Evolutionary conservation across 176 grass and related monocot genomes (phyloP).

Genomic region (Triticum turgidum): DNA sequence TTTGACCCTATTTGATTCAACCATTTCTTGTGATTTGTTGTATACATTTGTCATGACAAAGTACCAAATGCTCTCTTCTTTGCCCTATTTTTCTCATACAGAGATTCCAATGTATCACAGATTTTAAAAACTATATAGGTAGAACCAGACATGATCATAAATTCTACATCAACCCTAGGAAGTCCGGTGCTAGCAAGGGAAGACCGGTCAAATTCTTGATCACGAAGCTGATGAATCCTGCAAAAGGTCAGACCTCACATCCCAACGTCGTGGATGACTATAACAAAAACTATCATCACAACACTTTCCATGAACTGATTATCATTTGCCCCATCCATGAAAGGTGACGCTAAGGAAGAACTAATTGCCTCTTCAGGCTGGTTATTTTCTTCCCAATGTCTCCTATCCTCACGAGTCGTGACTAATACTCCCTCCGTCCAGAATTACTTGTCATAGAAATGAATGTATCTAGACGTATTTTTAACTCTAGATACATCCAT

Average conservation of each 20-base stretch:
- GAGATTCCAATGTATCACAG: background rate
- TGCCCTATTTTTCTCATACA: too few relatives aligned
- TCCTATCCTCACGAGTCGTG: background rate
- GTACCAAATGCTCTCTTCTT: background rate
- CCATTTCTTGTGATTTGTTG: background rate
- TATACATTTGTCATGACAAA: background rate
- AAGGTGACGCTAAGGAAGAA: background rate
- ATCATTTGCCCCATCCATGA: background rate
- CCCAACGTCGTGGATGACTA: background rate
- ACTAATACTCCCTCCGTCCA: background rate
- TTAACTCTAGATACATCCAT: too few relatives aligned
- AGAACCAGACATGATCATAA: background rate
- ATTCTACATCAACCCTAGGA: background rate
- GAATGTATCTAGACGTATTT: too few relatives aligned
- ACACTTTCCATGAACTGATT: background rate
- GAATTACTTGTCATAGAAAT: too few relatives aligned
- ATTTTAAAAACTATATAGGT: background rate
- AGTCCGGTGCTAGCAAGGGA: background rate
- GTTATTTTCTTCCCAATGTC: background rate
- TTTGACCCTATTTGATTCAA: background rate
- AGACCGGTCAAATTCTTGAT: background rate
- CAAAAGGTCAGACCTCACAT: background rate
- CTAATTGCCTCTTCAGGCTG: background rate
- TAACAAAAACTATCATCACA: background rate
- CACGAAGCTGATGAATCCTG: background rate